Evolutionary conservation across 257 asterid genomes (phyloP), one percentile per base, ranked within the genome.

Genomic region (Nicotiana obtusifolia): DNA sequence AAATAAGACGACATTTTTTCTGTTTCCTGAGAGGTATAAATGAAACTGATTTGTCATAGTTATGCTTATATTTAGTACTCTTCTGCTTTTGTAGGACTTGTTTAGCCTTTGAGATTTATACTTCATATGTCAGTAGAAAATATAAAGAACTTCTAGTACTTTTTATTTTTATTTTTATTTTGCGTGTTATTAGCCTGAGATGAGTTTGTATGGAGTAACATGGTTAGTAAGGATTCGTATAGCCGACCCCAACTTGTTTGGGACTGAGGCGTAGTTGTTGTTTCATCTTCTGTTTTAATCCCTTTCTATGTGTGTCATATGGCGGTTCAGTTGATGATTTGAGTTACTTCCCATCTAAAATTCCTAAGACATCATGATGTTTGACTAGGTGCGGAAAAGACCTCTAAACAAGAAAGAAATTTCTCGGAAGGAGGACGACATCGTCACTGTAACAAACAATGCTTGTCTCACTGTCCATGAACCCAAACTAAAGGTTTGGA

Each of bases 371-470:
- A 47, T 73, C 41, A 73, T 44, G 62, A 47, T 22, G 61, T 73
- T 73, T 73, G 41, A 10, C 79, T 87, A 97, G 99, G 99, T 97
- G 84, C 98, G 99, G 73, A 97, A 97, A 90, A 91, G 99, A 86
- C 99, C 99, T 15, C 77, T 97, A 81, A 97, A 97, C 91, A 97
- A 94, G 92, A 97, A 97, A 90, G 99, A 97, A 87, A 66, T 87
- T 80, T 71, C 94, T 77, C 92, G 98, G 82, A 97, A 94, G 80
- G 99, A 97, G 88, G 99, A 97, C 53, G 99, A 97, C 75, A 89
- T 94, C 78, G 98, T 97, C 76, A 89, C 97, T 54, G 98, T 94
- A 56, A 83, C 86, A 66, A 97, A 94, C 86, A 94, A 90, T 90
- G 84, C 94, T 68, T 90, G 89, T 90, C 89, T 94, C 82, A 80